Conservation (phyloP, 805 yeast species). For the Lachancea sp. region DNA sequence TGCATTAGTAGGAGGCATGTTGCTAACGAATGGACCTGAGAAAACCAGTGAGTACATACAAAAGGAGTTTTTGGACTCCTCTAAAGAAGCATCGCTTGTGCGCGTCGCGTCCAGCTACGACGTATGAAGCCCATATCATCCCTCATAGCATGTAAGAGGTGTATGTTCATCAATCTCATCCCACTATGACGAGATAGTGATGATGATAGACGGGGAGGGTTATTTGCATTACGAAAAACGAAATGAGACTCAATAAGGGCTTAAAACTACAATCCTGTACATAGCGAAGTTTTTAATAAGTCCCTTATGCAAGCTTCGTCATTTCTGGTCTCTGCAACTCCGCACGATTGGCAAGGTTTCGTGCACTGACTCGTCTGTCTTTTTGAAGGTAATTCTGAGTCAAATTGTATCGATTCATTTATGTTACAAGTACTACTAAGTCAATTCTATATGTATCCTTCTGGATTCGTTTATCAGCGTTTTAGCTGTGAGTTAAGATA, state of each 20-base stretch:
- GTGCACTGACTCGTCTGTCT: not conserved
- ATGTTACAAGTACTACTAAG: not conserved
- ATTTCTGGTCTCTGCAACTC: not conserved
- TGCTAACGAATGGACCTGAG: constrained; percentile 52
- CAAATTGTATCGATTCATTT: not conserved
- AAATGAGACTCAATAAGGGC: not conserved
- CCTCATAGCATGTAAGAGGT: no score
- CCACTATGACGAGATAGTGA: not conserved
- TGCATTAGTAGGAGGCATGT: constrained; percentile 65
- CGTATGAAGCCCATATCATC: not conserved
- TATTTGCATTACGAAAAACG: not conserved
- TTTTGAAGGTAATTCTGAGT: not conserved
- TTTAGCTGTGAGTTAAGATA: constrained; percentile 61
- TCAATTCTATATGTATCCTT: not conserved
- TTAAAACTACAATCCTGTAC: not conserved
- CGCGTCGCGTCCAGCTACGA: constrained; percentile 9
- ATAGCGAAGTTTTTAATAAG: not conserved
- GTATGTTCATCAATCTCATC: no score
- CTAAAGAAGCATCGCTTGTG: constrained; percentile 16
- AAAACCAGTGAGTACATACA: constrained; percentile 54
- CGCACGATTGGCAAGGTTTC: not conserved
- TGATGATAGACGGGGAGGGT: not conserved
- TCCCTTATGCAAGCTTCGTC: not conserved
- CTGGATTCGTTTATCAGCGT: constrained; percentile 2
- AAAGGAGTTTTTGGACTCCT: constrained; percentile 40